Conservation (phyloP, 202 grass and related monocot genomes). For the Elaeis oleifera region DNA sequence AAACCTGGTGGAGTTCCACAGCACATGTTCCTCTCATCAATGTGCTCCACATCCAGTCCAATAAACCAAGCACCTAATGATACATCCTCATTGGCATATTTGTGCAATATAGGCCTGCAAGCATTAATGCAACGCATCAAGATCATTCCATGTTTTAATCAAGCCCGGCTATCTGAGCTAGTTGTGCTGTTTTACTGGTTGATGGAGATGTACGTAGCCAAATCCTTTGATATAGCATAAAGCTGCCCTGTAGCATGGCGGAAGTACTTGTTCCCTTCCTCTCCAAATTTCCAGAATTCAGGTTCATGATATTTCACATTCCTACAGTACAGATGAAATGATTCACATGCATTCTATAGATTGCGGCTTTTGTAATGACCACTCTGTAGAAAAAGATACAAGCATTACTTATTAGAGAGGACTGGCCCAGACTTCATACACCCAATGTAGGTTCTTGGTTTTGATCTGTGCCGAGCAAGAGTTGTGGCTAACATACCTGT, state of each 20-base stretch:
- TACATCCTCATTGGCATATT: conserved; percentile 21
- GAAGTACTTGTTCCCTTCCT: conserved; percentile 14
- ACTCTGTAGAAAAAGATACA: not conserved
- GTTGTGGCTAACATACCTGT: conserved; percentile 11
- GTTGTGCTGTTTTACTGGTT: conserved; percentile 8
- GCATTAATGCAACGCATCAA: not conserved
- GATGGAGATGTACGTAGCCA: conserved; percentile 14
- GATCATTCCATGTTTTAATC: not conserved
- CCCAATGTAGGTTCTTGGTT: conserved; percentile 13
- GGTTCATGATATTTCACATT: conserved; percentile 16
- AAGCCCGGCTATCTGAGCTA: not conserved
- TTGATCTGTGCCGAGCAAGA: conserved; percentile 13
- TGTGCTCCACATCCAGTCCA: conserved; percentile 16
- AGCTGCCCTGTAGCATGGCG: conserved; percentile 15
- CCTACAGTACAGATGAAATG: conserved; percentile 4
- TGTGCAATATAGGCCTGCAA: conserved; percentile 5
- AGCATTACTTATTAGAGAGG: conserved; percentile 12
- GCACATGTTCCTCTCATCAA: conserved; percentile 15
- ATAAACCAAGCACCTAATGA: conserved; percentile 18
- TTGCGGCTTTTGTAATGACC: not conserved
- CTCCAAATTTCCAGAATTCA: conserved; percentile 19
- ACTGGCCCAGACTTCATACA: conserved; percentile 17
- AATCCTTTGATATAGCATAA: conserved; percentile 15
- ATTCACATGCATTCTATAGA: too few relatives aligned
- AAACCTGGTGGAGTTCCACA: conserved; percentile 17